Conservation (phyloP, 2,329 filamentous ascomycete genomes). For the Fusarium liriodendri region DNA sequence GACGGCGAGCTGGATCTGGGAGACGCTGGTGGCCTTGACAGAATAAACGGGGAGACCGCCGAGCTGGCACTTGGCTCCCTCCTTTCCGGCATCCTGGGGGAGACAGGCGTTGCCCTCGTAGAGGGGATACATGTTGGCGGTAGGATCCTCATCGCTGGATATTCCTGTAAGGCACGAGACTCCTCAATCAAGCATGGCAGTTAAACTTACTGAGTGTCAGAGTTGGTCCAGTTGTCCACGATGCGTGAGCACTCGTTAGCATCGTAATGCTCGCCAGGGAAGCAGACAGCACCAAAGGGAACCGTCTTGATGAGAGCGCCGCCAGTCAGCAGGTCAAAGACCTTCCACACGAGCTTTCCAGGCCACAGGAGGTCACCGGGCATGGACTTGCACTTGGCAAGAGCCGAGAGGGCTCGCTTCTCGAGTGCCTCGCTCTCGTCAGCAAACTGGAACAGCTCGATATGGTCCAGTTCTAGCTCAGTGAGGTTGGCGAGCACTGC, state of each 20-base stretch:
- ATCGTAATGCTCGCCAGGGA: slow-evolving; percentile 43
- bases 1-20: slow-evolving; percentile 57
- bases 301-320: slow-evolving; percentile 48
- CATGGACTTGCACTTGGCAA: slow-evolving; percentile 45
- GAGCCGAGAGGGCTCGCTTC: slow-evolving; percentile 20
- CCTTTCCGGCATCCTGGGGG: slow-evolving; percentile 40
- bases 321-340: slow-evolving; percentile 48
- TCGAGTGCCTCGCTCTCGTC: slow-evolving; percentile 25
- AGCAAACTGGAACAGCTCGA: slow-evolving; percentile 48
- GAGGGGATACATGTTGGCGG: slow-evolving; percentile 50
- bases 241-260: slow-evolving; percentile 43
- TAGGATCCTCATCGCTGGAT: slow-evolving; percentile 28
- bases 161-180: background rate
- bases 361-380: slow-evolving; percentile 48
- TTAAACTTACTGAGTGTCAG: slow-evolving; percentile 28
- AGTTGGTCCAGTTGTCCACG: slow-evolving; percentile 41
- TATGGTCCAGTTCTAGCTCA: slow-evolving; percentile 39
- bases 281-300: slow-evolving; percentile 47
- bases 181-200: background rate
- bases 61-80: slow-evolving; percentile 46
- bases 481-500: slow-evolving; percentile 46
- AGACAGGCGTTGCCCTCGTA: slow-evolving; percentile 52
- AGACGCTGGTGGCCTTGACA: slow-evolving; percentile 53
- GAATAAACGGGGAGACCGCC: slow-evolving; percentile 56
- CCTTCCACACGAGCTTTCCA: slow-evolving; percentile 40